A percentile compares a stretch with the other conserved stretches of the same genome.
Conservation (phyloP, 352 stramenopile genomes). For the Phytopythium delawarense region DNA sequence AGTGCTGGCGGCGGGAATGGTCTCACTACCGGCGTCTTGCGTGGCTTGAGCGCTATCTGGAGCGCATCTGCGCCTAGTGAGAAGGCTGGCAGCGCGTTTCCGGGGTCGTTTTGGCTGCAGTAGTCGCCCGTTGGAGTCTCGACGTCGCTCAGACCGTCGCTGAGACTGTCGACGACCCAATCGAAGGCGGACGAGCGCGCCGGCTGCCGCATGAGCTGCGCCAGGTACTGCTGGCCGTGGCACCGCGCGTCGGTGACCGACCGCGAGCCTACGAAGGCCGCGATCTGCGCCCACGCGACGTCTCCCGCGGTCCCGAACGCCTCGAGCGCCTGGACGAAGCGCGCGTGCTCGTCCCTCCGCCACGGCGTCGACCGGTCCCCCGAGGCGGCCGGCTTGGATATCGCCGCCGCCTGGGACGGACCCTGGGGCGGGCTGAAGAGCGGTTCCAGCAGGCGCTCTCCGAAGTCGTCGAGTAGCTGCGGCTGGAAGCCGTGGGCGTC, state of each 20-base stretch:
- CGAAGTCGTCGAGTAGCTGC: constrained; percentile 10
- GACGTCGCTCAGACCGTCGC: neutral
- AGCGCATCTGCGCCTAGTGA: neutral
- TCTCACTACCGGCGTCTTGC: neutral
- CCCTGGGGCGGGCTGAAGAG: neutral
- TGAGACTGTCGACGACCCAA: constrained; percentile 22
- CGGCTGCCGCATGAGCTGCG: constrained; percentile 60
- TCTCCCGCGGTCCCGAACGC: constrained; percentile 44
- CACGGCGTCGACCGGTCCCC: constrained; percentile 21
- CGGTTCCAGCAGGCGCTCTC: constrained; percentile 23
- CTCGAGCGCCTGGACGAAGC: constrained; percentile 83
- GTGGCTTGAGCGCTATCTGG: neutral
- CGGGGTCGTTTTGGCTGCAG: constrained; percentile 23
- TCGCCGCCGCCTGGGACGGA: too few relatives aligned
- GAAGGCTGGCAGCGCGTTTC: neutral
- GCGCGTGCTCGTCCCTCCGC: constrained; percentile 62
- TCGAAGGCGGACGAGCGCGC: constrained; percentile 5
- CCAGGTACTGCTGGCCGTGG: constrained; percentile 71
- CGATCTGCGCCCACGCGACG: constrained; percentile 70
- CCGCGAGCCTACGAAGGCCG: constrained; percentile 62
- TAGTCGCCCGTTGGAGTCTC: neutral
- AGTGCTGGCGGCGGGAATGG: constrained; percentile 9
- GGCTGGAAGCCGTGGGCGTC: constrained; percentile 6
- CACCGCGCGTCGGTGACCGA: constrained; percentile 60
- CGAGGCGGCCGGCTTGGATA: neutral